Percentiles rank a stretch among this genome's conserved stretches.
Conservation (phyloP, 2,329 filamentous ascomycete genomes). For the Penicillium palitans region DNA sequence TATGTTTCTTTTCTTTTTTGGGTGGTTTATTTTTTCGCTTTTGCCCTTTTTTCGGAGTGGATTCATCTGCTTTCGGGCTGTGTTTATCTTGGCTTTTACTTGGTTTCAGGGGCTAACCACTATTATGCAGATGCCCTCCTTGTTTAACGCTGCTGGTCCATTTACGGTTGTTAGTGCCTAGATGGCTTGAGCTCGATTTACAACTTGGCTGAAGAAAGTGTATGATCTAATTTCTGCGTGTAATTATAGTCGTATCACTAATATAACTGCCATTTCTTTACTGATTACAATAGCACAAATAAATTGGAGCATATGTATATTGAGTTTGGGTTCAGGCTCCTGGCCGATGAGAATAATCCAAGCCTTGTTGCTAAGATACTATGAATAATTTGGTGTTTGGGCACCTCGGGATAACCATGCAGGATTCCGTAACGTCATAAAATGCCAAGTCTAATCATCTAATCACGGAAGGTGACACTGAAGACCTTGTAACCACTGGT, state of each 20-base stretch:
- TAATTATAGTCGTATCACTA: neutral
- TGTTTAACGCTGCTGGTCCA: slow-evolving; percentile 32
- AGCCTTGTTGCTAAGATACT: neutral
- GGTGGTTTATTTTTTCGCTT: neutral
- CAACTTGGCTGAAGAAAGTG: neutral
- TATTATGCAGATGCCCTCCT: slow-evolving; percentile 27
- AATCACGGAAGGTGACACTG: slow-evolving; percentile 37
- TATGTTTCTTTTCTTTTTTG: slow-evolving; percentile 11
- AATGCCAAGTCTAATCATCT: neutral
- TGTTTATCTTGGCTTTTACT: neutral
- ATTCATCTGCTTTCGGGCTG: neutral
- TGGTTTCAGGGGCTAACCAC: slow-evolving; percentile 1
- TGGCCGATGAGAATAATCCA: neutral
- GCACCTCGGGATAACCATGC: neutral
- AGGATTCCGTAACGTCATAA: neutral
- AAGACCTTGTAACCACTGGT: slow-evolving; percentile 30
- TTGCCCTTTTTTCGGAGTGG: neutral
- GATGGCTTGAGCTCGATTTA: neutral
- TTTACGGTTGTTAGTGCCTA: slow-evolving; percentile 26
- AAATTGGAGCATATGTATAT: neutral
- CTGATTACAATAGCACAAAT: neutral
- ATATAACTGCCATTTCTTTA: neutral
- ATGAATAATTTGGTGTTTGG: neutral
- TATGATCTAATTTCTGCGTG: neutral
- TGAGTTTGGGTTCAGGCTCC: neutral